phyloP scores from a whole-genome alignment of 148 eudicot species.

The Chenopodium formosanum region DNA sequence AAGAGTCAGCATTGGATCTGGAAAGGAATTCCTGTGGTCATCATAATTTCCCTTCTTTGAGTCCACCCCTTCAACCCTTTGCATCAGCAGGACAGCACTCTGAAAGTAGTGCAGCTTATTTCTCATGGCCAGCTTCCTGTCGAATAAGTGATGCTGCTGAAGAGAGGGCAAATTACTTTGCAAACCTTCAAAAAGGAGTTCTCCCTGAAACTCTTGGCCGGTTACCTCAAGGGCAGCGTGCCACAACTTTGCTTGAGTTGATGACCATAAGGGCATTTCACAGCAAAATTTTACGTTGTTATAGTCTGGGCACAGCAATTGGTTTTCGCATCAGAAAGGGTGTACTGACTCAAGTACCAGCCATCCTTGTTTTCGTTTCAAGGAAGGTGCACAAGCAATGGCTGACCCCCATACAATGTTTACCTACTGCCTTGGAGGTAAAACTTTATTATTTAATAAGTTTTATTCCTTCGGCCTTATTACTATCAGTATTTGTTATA shows the following conservation, averaged over 20 bases:
- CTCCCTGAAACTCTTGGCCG: constrained; percentile 71
- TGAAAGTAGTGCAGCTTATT: constrained; percentile 85
- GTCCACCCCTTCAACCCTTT: constrained; percentile 80
- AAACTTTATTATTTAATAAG: constrained; percentile 12
- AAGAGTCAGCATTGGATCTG: constrained; percentile 84
- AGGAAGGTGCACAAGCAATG: constrained; percentile 97
- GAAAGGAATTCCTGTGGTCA: constrained; percentile 65
- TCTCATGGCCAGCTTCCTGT: constrained; percentile 93
- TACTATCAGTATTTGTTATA: not conserved
- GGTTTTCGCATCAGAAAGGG: constrained; percentile 89
- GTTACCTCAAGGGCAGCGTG: constrained; percentile 87
- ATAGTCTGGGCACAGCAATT: constrained; percentile 96
- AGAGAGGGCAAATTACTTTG: constrained; percentile 91
- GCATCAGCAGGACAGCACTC: constrained; percentile 86
- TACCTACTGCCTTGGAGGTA: constrained; percentile 92
- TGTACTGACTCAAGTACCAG: constrained; percentile 86
- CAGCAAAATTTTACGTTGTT: constrained; percentile 92
- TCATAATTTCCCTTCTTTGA: constrained; percentile 60
- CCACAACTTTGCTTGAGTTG: constrained; percentile 84
- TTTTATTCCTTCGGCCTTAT: not conserved
- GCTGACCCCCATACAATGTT: constrained; percentile 86
- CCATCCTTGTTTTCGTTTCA: constrained; percentile 92
- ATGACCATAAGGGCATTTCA: constrained; percentile 98
- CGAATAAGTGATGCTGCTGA: constrained; percentile 86
- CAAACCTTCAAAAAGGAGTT: constrained; percentile 91